Percentiles rank a stretch among this genome's conserved stretches.
Conservation (phyloP, 345 rosid species). For the Hibiscus trionum region DNA sequence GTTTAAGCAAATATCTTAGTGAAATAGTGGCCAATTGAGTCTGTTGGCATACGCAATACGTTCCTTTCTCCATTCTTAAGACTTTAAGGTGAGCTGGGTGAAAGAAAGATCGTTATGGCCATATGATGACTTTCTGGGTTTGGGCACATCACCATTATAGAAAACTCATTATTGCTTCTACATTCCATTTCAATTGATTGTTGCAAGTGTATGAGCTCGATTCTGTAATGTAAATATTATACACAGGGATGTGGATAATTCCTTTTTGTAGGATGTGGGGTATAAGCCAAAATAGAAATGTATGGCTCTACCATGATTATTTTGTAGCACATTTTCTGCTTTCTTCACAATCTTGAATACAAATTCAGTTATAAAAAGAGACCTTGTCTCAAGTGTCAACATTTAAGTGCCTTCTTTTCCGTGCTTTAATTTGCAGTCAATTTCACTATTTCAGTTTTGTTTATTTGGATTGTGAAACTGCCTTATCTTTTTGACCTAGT, state of each 20-base stretch:
- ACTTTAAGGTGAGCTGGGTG: neutral
- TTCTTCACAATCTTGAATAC: neutral
- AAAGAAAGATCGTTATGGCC: neutral
- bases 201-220: neutral
- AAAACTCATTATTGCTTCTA: neutral
- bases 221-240: neutral
- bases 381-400: neutral
- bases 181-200: neutral
- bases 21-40: neutral
- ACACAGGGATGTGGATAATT: neutral
- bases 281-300: neutral
- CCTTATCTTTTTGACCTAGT: neutral
- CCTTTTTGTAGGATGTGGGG: neutral
- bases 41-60: neutral
- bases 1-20: neutral
- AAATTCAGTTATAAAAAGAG: neutral
- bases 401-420: conserved; percentile 2
- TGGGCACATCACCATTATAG: neutral
- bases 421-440: neutral
- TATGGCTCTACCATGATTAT: neutral
- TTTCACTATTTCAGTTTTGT: neutral
- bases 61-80: neutral
- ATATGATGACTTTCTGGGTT: neutral
- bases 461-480: neutral
- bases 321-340: neutral